These are phyloP conservation scores for Trichoderma koningiopsis DNA, from an alignment of 2,329 filamentous ascomycete species.

Conservation along the genomic window DNA sequence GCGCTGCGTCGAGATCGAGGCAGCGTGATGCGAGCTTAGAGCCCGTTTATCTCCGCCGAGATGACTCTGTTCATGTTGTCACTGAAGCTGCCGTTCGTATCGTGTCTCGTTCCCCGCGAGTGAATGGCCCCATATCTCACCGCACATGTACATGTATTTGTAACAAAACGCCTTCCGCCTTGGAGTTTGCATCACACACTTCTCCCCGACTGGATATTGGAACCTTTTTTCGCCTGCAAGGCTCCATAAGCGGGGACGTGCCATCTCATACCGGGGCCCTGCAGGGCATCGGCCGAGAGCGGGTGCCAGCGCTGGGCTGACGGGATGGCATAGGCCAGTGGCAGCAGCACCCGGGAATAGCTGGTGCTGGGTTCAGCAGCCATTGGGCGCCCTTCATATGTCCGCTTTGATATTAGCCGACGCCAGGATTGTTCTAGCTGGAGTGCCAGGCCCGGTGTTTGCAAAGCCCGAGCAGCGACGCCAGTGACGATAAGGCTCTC, in stretches of 20 bases:
- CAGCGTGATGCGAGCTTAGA: conserved; percentile 1
- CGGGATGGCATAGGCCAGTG: conserved; percentile 3
- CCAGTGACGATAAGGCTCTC: not conserved
- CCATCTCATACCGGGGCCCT: conserved; percentile 8
- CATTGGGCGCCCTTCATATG: not conserved
- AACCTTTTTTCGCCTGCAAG: not conserved
- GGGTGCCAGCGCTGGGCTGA: conserved; percentile 18
- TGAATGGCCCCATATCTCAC: not conserved
- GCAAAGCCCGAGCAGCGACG: conserved; percentile 7
- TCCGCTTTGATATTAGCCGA: conserved; percentile 4
- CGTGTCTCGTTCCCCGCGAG: not conserved
- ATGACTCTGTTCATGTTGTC: not conserved
- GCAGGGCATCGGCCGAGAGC: conserved; percentile 23
- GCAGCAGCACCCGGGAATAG: not conserved
- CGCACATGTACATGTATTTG: not conserved
- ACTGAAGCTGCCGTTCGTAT: not conserved
- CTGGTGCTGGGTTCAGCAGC: conserved; percentile 1
- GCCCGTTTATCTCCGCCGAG: conserved; percentile 13
- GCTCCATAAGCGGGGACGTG: conserved; percentile 4
- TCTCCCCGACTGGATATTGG: not conserved
- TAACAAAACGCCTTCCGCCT: conserved; percentile 6
- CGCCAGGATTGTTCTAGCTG: not conserved
- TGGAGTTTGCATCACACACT: conserved; percentile 1
- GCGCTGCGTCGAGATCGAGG: not conserved
- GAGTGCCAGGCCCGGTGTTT: not conserved